Evolutionary conservation across 2,329 filamentous ascomycete genomes (phyloP), one percentile per base, ranked within the genome.

Genomic region (Colletotrichum sansevieriae): DNA sequence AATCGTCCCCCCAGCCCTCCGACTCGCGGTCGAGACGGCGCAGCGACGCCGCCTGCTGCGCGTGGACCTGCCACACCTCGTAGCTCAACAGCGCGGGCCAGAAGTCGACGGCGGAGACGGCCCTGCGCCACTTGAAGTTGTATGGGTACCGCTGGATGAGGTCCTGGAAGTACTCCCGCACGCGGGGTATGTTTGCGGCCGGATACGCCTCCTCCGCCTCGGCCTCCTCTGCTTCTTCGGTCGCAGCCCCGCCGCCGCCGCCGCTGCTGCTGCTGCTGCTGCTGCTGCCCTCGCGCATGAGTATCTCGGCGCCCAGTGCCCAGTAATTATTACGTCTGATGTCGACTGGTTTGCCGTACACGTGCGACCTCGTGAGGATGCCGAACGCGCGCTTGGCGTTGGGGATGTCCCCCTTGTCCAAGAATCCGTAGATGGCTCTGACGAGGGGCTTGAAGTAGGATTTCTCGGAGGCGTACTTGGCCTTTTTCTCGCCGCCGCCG

Each of bases 231-330:
- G 29, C 29, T 29, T 29, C 29, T 29, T 9, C 29, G 29, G 29
- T 29, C 29, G 29, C 29, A 29, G 29, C 29, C 7, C 9, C 7
- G 7, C 25, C 7, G 22, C 22, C 22, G 25, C 25, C 7, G 25
- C 25, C 29, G 29, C 9, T 1, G 7, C 25, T 7, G 22, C 22
- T 1, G 25, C 25, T 29, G 25, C 6, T 29, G 29, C 29, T 29
- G 47, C 11, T 13, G 47, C 33, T 82, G 7, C 83, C 84, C 33
- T 84, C 81, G 15, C 91, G 87, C 80, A 97, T 89, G 64, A 97
- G 80, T 20, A 98, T 88, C 79, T 97, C 95, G 2, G 93, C 93
- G 0, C 93, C 94, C 51, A 97, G 86, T 13, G 91, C 91, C 95
- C 95, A 98, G 72, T 92, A 86, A 41, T 88, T 87, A 74, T 90